These are phyloP conservation scores for Zymoseptoria ardabiliae DNA, from an alignment of 2,329 filamentous ascomycete species.

Conservation along the genomic window DNA sequence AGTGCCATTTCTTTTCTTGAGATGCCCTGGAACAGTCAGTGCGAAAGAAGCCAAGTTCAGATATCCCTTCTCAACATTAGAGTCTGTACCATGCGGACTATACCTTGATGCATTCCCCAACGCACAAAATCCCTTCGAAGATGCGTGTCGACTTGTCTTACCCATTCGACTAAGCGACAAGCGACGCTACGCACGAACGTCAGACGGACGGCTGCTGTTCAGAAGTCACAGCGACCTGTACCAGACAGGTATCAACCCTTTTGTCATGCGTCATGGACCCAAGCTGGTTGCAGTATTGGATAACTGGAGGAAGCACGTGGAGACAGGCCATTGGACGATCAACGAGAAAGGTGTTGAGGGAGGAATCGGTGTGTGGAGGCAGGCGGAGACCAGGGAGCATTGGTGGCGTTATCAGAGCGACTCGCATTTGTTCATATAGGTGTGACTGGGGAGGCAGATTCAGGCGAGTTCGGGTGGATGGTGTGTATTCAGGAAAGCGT, in stretches of 20 bases:
- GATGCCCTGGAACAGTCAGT: conserved; percentile 24
- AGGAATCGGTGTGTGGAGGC: conserved; percentile 26
- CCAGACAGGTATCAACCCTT: conserved; percentile 28
- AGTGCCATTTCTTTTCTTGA: conserved; percentile 29
- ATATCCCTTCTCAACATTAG: conserved; percentile 27
- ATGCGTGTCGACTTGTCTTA: conserved; percentile 27
- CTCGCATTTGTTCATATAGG: conserved; percentile 17
- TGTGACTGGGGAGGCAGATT: neutral
- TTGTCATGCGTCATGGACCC: conserved; percentile 28
- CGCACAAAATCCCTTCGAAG: conserved; percentile 29
- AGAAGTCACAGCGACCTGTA: conserved; percentile 28
- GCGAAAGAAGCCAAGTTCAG: conserved; percentile 30
- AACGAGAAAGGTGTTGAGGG: conserved; percentile 27
- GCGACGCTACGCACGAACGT: conserved; percentile 24
- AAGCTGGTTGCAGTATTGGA: conserved; percentile 28
- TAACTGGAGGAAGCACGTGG: conserved; percentile 27
- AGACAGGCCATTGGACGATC: conserved; percentile 28
- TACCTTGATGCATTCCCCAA: conserved; percentile 30
- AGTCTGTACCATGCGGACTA: conserved; percentile 28
- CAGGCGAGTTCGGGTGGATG: neutral
- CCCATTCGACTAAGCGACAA: conserved; percentile 26
- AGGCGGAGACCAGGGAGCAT: conserved; percentile 28
- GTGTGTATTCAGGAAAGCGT: neutral
- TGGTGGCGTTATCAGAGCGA: conserved; percentile 29
- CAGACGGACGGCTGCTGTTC: conserved; percentile 24